These are phyloP conservation scores for Neofusicoccum ribis DNA, from an alignment of 2,329 filamentous ascomycete genomes.

Conservation along the genomic window DNA sequence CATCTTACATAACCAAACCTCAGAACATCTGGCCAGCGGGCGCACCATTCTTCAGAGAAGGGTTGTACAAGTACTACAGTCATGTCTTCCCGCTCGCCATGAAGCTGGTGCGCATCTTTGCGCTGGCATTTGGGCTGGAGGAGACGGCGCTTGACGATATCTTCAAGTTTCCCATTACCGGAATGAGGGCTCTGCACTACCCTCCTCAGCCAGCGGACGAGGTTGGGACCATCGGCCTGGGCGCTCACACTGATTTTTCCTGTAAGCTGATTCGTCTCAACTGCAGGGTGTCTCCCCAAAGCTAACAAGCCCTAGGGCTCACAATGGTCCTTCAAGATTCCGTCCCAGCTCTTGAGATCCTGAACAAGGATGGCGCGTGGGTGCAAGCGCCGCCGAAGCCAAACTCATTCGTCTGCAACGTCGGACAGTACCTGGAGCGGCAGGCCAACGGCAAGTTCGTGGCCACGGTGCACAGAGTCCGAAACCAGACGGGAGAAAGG, in stretches of 20 bases:
- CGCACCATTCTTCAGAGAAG: conserved; percentile 32
- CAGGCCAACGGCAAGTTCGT: conserved; percentile 44
- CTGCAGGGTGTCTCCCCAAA: conserved; percentile 22
- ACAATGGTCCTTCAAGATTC: conserved; percentile 22
- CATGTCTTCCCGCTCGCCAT: conserved; percentile 32
- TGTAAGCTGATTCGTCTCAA: conserved; percentile 19
- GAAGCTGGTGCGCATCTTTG: conserved; percentile 33
- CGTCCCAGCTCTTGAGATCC: conserved; percentile 37
- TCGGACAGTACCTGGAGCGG: conserved; percentile 43
- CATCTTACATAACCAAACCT: background rate
- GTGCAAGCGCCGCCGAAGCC: conserved; percentile 39
- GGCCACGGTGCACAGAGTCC: conserved; percentile 43
- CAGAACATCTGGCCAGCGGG: conserved; percentile 37
- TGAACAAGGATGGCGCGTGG: conserved; percentile 45
- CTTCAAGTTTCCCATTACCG: conserved; percentile 35
- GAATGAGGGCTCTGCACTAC: conserved; percentile 30
- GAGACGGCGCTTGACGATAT: conserved; percentile 35
- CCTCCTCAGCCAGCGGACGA: conserved; percentile 19
- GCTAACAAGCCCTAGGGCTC: background rate
- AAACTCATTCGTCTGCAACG: conserved; percentile 43
- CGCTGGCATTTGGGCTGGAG: conserved; percentile 33
- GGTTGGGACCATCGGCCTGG: conserved; percentile 21
- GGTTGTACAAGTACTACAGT: conserved; percentile 38
- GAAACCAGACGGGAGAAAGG: conserved; percentile 40
- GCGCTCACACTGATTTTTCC: conserved; percentile 26